Base-by-base conservation (phyloP, 345 rosid genomes). In the Populus pruinosa region DNA sequence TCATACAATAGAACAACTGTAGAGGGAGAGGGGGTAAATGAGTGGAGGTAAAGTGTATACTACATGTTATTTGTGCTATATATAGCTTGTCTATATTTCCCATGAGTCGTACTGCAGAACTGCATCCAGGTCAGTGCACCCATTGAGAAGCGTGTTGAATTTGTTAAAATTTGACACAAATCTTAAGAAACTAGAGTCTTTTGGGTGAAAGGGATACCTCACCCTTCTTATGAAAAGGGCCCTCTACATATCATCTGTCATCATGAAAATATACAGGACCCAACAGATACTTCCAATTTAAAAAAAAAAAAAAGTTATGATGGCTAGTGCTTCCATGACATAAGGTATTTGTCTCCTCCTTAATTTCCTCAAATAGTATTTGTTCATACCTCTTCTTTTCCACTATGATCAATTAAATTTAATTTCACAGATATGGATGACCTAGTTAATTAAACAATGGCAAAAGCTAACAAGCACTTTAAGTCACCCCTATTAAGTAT, bases 61-160 rank as follows among this genome's bases (percentile, higher is more conserved):
- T 49, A 4, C 13, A 44, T 44, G 1, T 50, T 16, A 50, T 16
- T 5, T 49, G 5, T 49, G 55, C 1, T 47, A 12, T 1, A 16
- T 18, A 50, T 6, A 50, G n/a, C 2, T 18, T 50, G 56, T 50
- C 56, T 18, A 53, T 53, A 20, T 18, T 53, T 53, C 59, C n/a
- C 59, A 49, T 17, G 5, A 49, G 7, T 20, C n/a, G 59, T 55
- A 21, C 61, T 6, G 20, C 10, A 55, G 29, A 27, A n/a, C 63
- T 59, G 63, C 63, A 23, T 59, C 27, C 63, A 59, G 29, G 63
- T 59, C 76, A 70, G 56, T 70, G 39, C 67, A 56, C 61, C 79
- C 78, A 71, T 70, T 80, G 76, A 76, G 65, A 81, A 67, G 76
- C 59, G 82, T 75, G 84, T 84, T 81, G 79, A 81, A 78, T 74